Conservation (phyloP, 2,329 filamentous ascomycete species). For the Dactylellina parvicollis region DNA sequence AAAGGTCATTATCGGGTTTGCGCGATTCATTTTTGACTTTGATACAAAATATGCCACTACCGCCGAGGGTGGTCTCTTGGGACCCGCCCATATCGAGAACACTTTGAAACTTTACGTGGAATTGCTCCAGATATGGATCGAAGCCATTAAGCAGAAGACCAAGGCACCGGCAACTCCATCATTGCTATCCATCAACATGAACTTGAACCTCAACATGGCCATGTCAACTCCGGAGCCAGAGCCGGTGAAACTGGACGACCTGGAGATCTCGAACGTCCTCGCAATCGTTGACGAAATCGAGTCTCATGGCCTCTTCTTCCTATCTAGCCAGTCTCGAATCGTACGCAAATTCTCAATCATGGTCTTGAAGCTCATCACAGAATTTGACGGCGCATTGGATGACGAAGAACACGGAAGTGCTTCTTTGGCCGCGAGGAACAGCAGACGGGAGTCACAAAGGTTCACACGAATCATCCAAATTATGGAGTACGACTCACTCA, state of each 20-base stretch:
- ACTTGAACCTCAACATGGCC: constrained; percentile 51
- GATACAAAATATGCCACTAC: constrained; percentile 97
- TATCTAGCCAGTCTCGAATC: constrained; percentile 91
- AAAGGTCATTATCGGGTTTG: constrained; percentile 95
- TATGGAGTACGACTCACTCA: constrained; percentile 85
- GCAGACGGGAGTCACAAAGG: constrained; percentile 36
- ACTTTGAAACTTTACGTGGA: constrained; percentile 93
- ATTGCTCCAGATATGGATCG: constrained; percentile 94
- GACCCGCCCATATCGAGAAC: constrained; percentile 91
- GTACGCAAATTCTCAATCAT: constrained; percentile 92
- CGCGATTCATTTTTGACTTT: constrained; percentile 97
- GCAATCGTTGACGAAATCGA: constrained; percentile 97
- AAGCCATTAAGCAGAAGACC: constrained; percentile 89
- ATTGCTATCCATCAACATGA: constrained; percentile 50
- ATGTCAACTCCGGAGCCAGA: constrained; percentile 48
- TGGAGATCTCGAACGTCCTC: constrained; percentile 79
- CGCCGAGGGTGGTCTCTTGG: constrained; percentile 96
- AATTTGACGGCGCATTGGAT: constrained; percentile 89
- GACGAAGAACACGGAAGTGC: constrained; percentile 71
- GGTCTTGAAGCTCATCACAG: constrained; percentile 87
- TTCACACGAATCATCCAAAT: constrained; percentile 83
- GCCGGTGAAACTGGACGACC: constrained; percentile 49
- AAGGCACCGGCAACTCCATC: constrained; percentile 71
- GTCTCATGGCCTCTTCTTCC: constrained; percentile 93
- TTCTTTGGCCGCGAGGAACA: constrained; percentile 53